Evolutionary conservation across 345 rosid genomes (phyloP).

Genomic region (Lepidium sativum): DNA sequence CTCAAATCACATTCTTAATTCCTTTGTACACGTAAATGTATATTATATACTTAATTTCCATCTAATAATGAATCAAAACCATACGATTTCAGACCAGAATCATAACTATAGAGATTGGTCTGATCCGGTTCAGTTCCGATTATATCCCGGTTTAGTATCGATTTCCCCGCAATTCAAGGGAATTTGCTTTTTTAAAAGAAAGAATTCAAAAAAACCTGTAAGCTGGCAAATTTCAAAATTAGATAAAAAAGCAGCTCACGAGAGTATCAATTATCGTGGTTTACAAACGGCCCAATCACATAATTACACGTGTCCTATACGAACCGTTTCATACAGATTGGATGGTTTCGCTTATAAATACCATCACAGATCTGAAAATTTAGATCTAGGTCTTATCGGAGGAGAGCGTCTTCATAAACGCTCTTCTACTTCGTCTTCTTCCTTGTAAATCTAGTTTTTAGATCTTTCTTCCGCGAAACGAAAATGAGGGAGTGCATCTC

Average conservation of each 20-base stretch:
- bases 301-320: conserved; percentile 17
- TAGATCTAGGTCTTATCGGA: conserved; percentile 1
- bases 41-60: background rate
- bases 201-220: background rate
- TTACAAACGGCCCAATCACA: conserved; percentile 3
- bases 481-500: conserved; percentile 72
- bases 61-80: background rate
- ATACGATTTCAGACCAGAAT: too few relatives aligned
- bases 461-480: background rate
- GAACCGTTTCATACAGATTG: conserved; percentile 14
- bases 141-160: background rate
- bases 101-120: too few relatives aligned
- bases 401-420: conserved; percentile 64
- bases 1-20: conserved; percentile 10
- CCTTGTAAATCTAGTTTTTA: background rate
- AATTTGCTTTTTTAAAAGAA: background rate
- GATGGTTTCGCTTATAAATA: conserved; percentile 20
- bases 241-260: conserved; percentile 4
- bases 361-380: background rate
- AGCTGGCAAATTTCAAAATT: conserved; percentile 30
- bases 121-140: background rate
- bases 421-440: conserved; percentile 19
- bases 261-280: conserved; percentile 13
- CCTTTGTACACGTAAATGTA: background rate
- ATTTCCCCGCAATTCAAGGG: background rate